A percentile compares a stretch with the other conserved stretches of the same genome.
These are phyloP conservation scores for Phaseolus lunatus DNA, from an alignment of 306 rosid species.

Conservation along the genomic window DNA sequence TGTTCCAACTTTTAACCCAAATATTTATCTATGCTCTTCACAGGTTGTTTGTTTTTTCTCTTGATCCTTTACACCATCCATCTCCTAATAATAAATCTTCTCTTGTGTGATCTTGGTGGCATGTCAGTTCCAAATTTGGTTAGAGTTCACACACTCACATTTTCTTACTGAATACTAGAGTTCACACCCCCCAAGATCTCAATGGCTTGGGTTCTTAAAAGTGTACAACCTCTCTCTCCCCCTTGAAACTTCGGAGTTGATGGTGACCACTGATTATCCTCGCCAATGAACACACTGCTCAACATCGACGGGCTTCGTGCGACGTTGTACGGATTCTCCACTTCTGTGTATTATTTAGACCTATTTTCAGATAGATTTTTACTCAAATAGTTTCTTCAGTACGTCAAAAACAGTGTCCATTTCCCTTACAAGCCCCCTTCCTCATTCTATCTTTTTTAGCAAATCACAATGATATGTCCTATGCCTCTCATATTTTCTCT, in stretches of 20 bases:
- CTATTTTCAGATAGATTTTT: constrained; percentile 49
- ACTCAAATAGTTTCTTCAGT: constrained; percentile 45
- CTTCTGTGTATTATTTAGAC: constrained; percentile 50
- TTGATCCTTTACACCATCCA: constrained; percentile 22
- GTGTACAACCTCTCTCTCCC: constrained; percentile 15
- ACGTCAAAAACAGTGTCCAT: constrained; percentile 34
- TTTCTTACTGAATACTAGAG: constrained; percentile 35
- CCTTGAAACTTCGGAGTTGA: constrained; percentile 49
- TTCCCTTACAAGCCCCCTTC: constrained; percentile 32
- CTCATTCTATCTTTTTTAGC: constrained; percentile 28
- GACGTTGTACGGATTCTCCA: constrained; percentile 49
- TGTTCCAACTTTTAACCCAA: constrained; percentile 33
- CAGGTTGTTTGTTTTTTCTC: not conserved
- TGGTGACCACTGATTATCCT: constrained; percentile 52
- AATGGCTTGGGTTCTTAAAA: constrained; percentile 20
- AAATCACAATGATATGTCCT: constrained; percentile 13
- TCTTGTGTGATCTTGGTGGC: constrained; percentile 35
- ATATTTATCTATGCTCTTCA: constrained; percentile 12
- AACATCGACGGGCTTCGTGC: constrained; percentile 44
- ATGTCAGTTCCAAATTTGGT: constrained; percentile 37
- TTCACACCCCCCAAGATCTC: constrained; percentile 24
- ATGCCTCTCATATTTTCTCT: not conserved
- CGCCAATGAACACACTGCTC: constrained; percentile 44
- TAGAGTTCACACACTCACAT: constrained; percentile 34
- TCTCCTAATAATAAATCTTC: constrained; percentile 9